Conservation (phyloP, 805 yeast species). For the Saturnispora diversa region DNA sequence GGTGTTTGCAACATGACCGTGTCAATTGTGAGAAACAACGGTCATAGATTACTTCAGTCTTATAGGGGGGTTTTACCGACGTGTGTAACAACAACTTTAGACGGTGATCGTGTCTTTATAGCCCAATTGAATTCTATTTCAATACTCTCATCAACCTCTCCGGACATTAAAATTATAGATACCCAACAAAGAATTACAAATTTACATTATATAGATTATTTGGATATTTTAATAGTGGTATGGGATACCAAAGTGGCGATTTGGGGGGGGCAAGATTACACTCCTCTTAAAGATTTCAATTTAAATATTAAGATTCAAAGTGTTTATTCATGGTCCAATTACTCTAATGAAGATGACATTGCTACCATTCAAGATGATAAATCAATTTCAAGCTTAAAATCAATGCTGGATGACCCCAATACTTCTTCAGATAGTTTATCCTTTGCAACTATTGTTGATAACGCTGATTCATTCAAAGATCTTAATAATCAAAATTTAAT, state of each 20-base stretch:
- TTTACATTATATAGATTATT: not conserved
- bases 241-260: slow-evolving; percentile 1
- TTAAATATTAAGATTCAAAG: not conserved
- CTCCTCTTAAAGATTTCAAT: not conserved
- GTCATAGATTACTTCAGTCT: not conserved
- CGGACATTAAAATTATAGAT: not conserved
- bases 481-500: slow-evolving; percentile 1
- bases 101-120: slow-evolving; percentile 1
- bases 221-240: not conserved
- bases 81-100: not conserved
- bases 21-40: not conserved
- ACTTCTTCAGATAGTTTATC: slow-evolving; percentile 27
- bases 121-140: not conserved
- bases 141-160: not conserved
- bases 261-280: not conserved
- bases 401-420: not conserved
- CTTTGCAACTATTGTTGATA: slow-evolving; percentile 23
- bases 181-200: slow-evolving; percentile 1
- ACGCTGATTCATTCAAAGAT: not conserved
- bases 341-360: not conserved
- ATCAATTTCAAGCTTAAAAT: no score
- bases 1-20: not conserved
- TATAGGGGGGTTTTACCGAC: not conserved
- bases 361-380: not conserved
- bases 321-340: not conserved